Evolutionary conservation across 2,329 filamentous ascomycete species (phyloP), one percentile per base, ranked within the genome.

Genomic region (Cercospora sojina): DNA sequence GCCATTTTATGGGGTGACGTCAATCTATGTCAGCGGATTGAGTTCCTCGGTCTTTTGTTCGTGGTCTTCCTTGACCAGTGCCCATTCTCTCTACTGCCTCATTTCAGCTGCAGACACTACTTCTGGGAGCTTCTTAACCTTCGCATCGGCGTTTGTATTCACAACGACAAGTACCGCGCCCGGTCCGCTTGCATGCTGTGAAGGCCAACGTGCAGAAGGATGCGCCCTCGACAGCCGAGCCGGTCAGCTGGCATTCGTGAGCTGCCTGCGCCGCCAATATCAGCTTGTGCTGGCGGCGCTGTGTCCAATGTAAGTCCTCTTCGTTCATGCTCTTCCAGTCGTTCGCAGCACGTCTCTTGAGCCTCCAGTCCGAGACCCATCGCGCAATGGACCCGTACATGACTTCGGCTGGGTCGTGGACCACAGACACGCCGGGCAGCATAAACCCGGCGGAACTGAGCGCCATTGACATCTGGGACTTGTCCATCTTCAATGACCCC

Each of bases 401-500:
- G 53, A 27, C 53, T 56, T 29, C 58, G 12, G 29, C 56, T 47
- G 59, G 27, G 20, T 18, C 41, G 2, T 53, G 59, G 59, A 18
- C n/a, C 13, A 53, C 29, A n/a, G 38, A 62, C 25, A 12, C 43
- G 27, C n/a, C 59, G 5, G 59, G n/a, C 41, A 62, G 35, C 13
- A 20, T 62, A 2, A 62, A 32, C 27, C 41, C 43, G 25, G 59
- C 59, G 8, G 59, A 53, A 6, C 38, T 51, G 59, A 60, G 58
- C n/a, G 58, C 58, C 41, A 62, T 62, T 35, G 43, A 62, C 29
- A 49, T 62, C 13, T 32, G 23, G 41, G 59, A 62, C 27, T 13
- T 62, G n/a, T 62, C 59, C 18, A 62, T 62, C 9, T 62, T 51
- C 29, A 62, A 18, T 18, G 59, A 62, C 43, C 59, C 59, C 23